Evolutionary conservation across 768 basidiomycete species (phyloP), one percentile per base, ranked within the genome.

Genomic region (Tylopilus intermedius): DNA sequence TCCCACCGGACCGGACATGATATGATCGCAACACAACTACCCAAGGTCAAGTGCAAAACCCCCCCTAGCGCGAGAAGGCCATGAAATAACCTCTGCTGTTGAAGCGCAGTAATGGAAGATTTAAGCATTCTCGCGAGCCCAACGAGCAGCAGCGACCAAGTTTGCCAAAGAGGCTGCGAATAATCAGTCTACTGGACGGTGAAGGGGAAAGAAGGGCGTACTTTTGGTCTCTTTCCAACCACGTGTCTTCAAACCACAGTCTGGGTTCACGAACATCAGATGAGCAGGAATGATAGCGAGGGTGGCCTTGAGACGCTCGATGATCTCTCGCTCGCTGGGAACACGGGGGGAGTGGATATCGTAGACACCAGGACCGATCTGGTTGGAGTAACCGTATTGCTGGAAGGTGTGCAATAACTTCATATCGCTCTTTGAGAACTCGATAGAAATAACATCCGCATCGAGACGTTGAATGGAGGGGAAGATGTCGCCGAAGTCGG

Each of bases 271-370:
- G 70, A 90, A 89, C 70, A 92, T 80, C 52, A 94, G 80, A 54
- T 86, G 79, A 65, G 80, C 78, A 54, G 90, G 86, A 59, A 97
- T 83, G 66, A 88, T 87, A 49, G 76, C 75, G 62, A 91, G 82
- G 82, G 95, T 93, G 59, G 83, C 72, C 71, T 81, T 81, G 68
- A 98, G 78, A 64, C 94, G 90, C 63, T 94, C 87, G 77, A 85
- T 88, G 76, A 98, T 94, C 78, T 99, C 96, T 71, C 93, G 81
- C 63, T 85, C 83, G 55, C 83, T 76, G 42, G 96, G 96, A 58
- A 99, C 90, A 83, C 96, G 94, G 58, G 96, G 96, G 62, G 94
- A 97, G 80, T 98, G 96, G 76, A 99, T 96, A 71, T 97, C 94
- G 69, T 96, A 96, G 67, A 96, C 92, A 81, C 93, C 95, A 18